Evolutionary conservation across 345 rosid genomes (phyloP), one percentile per base, ranked within the genome.

Genomic region (Schrenkiella parvula): DNA sequence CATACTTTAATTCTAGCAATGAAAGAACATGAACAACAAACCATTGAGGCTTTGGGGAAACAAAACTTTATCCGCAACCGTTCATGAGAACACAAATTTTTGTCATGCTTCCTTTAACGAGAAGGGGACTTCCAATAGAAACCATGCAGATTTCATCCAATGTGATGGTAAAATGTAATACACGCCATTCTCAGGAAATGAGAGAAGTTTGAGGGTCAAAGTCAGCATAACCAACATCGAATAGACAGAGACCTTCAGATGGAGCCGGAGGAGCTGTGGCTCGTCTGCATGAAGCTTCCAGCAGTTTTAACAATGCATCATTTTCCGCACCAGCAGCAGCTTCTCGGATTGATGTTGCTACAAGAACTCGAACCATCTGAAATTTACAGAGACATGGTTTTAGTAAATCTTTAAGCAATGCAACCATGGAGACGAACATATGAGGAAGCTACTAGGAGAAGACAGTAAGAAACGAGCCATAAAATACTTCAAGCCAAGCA

Each of bases 201-300:
- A 91, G 78, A 74, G 84, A 85, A 55, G 21, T 81, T 66, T 58
- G 73, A 3, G 82, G 86, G 80, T 83, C 81, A 53, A 91, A 95
- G 12, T 91, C 91, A 4, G 84, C 6, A 70, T 91, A 95, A 41
- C 99, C 95, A 35, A 93, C 89, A 57, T 93, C 91, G 38, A 84
- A 87, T 19, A 95, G 84, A 74, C 96, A 95, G 8, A 91, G 87
- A 26, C 99, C 96, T 50, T 86, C 88, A 0, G 96, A 88, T 9
- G 98, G 93, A 2, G 96, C 96, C 7, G 98, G 98, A 7, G 97
- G 96, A 47, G 99, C 97, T 11, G 95, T 91, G 25, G 99, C 97
- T 15, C 96, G 88, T 72, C 99, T 84, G 52, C 95, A 88, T 57
- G 96, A 83, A 66, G 95, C 93, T 75, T 84, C 93, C 81, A 83